A percentile compares a stretch with the other conserved stretches of the same genome.
These are phyloP conservation scores for Berkeleyomyces basicola DNA, from an alignment of 2,329 filamentous ascomycete species.

Conservation along the genomic window DNA sequence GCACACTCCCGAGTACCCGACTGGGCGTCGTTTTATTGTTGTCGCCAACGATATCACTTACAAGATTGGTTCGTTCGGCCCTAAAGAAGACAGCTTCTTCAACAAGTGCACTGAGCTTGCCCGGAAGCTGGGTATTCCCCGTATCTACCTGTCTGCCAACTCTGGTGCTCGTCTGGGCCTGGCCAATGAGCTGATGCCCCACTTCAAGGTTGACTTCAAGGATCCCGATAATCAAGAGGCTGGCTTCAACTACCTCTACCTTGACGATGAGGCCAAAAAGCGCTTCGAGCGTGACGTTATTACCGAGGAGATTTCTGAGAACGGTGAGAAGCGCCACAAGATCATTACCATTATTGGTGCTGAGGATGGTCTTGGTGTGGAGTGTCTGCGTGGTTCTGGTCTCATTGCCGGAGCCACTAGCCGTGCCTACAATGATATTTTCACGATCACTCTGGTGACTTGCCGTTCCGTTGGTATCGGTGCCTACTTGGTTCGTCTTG, in stretches of 20 bases:
- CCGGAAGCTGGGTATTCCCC: slow-evolving; percentile 82
- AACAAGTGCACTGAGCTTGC: slow-evolving; percentile 96
- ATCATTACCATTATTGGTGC: slow-evolving; percentile 86
- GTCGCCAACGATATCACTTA: slow-evolving; percentile 99
- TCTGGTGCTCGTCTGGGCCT: slow-evolving; percentile 95
- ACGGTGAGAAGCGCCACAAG: slow-evolving; percentile 81
- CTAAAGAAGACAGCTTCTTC: slow-evolving; percentile 95
- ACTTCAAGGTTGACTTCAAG: slow-evolving; percentile 97
- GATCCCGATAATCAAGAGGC: slow-evolving; percentile 61
- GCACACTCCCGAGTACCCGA: slow-evolving; percentile 87
- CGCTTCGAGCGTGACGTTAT: slow-evolving; percentile 60
- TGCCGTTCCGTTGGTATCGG: slow-evolving; percentile 98
- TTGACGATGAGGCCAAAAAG: slow-evolving; percentile 72
- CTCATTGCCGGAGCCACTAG: slow-evolving; percentile 96
- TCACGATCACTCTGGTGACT: slow-evolving; percentile 92
- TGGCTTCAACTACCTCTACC: slow-evolving; percentile 94
- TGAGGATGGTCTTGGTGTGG: slow-evolving; percentile 92
- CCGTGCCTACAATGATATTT: slow-evolving; percentile 95
- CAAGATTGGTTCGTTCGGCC: slow-evolving; percentile 96
- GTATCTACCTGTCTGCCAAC: slow-evolving; percentile 96
- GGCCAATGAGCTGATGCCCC: slow-evolving; percentile 88
- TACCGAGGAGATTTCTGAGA: slow-evolving; percentile 71
- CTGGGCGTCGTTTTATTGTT: slow-evolving; percentile 82
- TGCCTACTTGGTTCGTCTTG: slow-evolving; percentile 94
- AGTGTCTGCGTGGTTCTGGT: slow-evolving; percentile 92